Conservation (phyloP, 768 basidiomycete species). For the Auricularia heimuer region DNA sequence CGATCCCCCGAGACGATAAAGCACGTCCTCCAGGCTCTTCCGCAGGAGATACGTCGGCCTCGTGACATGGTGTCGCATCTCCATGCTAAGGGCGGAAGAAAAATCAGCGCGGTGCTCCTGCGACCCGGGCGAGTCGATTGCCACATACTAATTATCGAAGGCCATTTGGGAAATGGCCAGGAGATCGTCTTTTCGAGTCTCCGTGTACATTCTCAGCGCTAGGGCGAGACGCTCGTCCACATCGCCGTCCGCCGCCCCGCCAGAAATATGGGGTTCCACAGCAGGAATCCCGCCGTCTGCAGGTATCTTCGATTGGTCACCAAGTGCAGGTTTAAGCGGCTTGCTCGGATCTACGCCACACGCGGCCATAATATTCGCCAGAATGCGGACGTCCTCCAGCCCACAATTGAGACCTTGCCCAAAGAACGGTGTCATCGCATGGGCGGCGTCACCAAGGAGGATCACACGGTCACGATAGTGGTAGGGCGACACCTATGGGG, state of each 20-base stretch:
- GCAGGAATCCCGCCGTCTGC: too few species aligned
- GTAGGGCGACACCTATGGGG: constrained; percentile 65
- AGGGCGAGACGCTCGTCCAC: constrained; percentile 46
- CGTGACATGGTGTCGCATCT: constrained; percentile 90
- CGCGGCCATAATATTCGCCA: constrained; percentile 63
- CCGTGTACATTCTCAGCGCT: constrained; percentile 72
- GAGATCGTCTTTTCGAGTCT: constrained; percentile 76
- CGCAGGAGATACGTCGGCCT: constrained; percentile 70
- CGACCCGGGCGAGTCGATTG: constrained; percentile 8
- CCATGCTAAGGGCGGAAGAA: constrained; percentile 42
- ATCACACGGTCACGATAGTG: constrained; percentile 84
- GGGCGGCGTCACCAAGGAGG: constrained; percentile 88
- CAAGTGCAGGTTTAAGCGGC: constrained; percentile 16
- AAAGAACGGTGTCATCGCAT: constrained; percentile 98
- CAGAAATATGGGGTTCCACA: too few species aligned
- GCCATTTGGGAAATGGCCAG: constrained; percentile 86
- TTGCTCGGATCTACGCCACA: constrained; percentile 50
- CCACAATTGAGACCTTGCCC: constrained; percentile 98
- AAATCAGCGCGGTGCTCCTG: background rate
- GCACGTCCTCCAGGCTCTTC: constrained; percentile 66
- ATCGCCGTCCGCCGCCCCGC: constrained; percentile 19
- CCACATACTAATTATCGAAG: constrained; percentile 90
- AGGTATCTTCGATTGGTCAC: too few species aligned
- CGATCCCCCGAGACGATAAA: constrained; percentile 18
- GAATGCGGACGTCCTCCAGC: constrained; percentile 89